Evolutionary conservation across 192 early-diverging fungal genomes (phyloP).

Genomic region (Gamsiella multidivaricata): DNA sequence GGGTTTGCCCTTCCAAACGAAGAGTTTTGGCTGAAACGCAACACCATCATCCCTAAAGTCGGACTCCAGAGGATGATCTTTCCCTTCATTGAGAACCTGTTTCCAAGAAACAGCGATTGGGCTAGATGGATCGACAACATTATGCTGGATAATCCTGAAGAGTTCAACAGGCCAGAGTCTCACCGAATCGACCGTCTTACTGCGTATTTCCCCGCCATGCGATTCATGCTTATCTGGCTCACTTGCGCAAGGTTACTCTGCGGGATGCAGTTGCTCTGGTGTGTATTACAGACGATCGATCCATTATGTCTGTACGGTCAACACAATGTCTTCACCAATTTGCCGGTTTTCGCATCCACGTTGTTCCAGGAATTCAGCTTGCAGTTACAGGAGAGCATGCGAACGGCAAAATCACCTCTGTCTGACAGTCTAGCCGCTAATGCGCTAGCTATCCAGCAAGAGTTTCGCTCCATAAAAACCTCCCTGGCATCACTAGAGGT

Average conservation of each 20-base stretch:
- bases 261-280: conserved; percentile 12
- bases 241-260: conserved; percentile 15
- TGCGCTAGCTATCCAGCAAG: not conserved
- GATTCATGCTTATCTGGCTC: conserved; percentile 8
- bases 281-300: not conserved
- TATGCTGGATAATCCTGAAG: not conserved
- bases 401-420: not conserved
- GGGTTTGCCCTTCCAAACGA: not conserved
- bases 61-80: conserved; percentile 8
- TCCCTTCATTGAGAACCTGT: conserved; percentile 16
- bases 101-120: not conserved
- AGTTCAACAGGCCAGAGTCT: not conserved
- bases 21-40: not conserved
- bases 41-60: not conserved
- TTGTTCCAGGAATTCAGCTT: not conserved
- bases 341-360: not conserved
- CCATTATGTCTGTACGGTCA: not conserved
- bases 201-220: not conserved
- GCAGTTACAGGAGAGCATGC: conserved; percentile 1
- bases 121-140: not conserved
- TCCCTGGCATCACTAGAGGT: not conserved
- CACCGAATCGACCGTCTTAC: not conserved
- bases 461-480: not conserved
- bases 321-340: not conserved
- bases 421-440: not conserved